phyloP scores from a whole-genome alignment of 1,139 yeast species.

The Kodamaea alishanica region DNA sequence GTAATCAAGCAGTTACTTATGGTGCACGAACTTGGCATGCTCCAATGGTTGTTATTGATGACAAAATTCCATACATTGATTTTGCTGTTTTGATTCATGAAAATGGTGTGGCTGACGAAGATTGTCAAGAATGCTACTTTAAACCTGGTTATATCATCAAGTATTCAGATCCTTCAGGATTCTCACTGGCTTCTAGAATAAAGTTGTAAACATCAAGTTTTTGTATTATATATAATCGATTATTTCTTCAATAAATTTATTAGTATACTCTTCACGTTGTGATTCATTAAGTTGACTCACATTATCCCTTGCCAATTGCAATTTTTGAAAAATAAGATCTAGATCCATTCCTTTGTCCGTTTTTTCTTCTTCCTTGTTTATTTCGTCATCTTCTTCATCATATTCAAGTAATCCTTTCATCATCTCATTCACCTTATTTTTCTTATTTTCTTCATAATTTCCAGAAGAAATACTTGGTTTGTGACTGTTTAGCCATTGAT shows the following conservation, averaged over 20 bases:
- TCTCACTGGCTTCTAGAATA: conserved; percentile 4
- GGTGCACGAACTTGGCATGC: conserved; percentile 77
- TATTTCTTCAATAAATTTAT: conserved; percentile 34
- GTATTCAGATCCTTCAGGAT: conserved; percentile 17
- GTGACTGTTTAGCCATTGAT: conserved; percentile 36
- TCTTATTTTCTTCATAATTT: conserved; percentile 18
- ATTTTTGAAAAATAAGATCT: conserved; percentile 25
- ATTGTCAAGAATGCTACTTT: conserved; percentile 75
- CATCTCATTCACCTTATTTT: conserved; percentile 26
- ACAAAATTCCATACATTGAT: conserved; percentile 52
- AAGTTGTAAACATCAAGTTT: conserved; percentile 2
- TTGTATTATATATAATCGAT: conserved; percentile 31
- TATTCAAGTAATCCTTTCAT: conserved; percentile 22
- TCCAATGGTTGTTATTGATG: conserved; percentile 80
- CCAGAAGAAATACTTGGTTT: conserved; percentile 4
- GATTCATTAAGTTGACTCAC: conserved; percentile 22
- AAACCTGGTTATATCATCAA: conserved; percentile 54
- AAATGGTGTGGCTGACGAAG: conserved; percentile 73
- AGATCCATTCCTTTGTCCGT: conserved; percentile 18
- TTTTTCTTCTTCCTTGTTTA: conserved; percentile 6
- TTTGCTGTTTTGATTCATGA: conserved; percentile 86
- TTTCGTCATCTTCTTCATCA: conserved; percentile 11
- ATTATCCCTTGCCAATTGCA: conserved; percentile 30
- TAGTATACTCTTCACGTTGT: conserved; percentile 30
- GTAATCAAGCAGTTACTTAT: conserved; percentile 87